Evolutionary conservation across 1,284 basidiomycete species (phyloP).

Genomic region (Boletellus sp.): DNA sequence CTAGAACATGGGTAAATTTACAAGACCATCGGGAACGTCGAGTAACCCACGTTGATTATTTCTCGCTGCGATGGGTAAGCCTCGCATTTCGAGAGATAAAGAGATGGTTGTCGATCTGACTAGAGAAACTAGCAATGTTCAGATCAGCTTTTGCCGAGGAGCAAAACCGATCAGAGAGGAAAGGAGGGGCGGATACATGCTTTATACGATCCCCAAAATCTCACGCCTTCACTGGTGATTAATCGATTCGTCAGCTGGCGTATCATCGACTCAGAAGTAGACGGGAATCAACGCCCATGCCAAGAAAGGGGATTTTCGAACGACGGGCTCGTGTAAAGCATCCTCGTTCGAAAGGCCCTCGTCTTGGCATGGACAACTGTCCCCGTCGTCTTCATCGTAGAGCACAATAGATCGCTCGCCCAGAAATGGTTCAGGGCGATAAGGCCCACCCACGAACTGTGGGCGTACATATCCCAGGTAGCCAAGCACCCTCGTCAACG

Average conservation of each 20-base stretch:
- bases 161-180: not conserved
- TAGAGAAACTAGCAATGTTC: not conserved
- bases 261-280: not conserved
- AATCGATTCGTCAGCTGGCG: constrained; percentile 1
- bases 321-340: not conserved
- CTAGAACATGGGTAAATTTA: not conserved
- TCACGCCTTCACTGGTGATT: not conserved
- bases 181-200: not conserved
- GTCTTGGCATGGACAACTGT: not conserved
- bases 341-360: not conserved
- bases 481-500: no score
- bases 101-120: not conserved
- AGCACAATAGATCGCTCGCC: no score
- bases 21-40: not conserved
- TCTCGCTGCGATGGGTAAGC: not conserved
- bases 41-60: not conserved
- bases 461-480: no score
- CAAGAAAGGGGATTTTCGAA: not conserved
- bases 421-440: no score
- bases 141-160: constrained; percentile 1
- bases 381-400: not conserved
- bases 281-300: constrained; percentile 5
- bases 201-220: constrained; percentile 1
- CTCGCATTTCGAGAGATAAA: no score
- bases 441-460: no score